Evolutionary conservation across 441 rosid species (phyloP), one percentile per base, ranked within the genome.

Genomic region (California macrophylla): DNA sequence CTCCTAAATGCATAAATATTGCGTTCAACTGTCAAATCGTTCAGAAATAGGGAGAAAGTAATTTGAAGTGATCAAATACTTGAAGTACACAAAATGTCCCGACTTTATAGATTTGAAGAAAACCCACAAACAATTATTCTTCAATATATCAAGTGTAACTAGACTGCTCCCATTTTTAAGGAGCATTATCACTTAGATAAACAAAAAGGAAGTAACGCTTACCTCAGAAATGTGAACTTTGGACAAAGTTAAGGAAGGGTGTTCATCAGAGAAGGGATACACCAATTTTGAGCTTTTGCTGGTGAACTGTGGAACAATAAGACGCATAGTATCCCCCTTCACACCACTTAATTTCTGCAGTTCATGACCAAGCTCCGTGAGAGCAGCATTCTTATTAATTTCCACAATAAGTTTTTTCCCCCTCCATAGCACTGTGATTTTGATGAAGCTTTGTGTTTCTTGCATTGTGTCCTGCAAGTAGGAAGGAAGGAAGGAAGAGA

Each of bases 311-410:
- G 99, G 96, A 69, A 89, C 86, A 70, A 94, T 84, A 21, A 94
- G 77, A 64, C 86, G 83, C 83, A 94, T 74, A 0, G 98, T 92
- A 77, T 89, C 96, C 0, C 87, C 78, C 77, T 84, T 90, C 47
- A 90, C 91, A 73, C 78, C 77, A 0, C 97, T 85, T 81, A 92
- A 75, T 60, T 83, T 89, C 74, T 75, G 88, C 72, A 93, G 81
- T 71, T 87, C 90, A 71, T 79, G 79, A 29, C 97, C 96, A 20
- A 93, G 81, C 67, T 82, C 92, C 75, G 85, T 86, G 65, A 93
- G 77, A 72, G 79, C 75, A n/a, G 92, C 82, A 42, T 47, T 74
- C 12, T 82, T 75, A 75, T 81, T 75, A 77, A 89, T 85, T 75
- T 82, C 82, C 18, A 89, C 70, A 18, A 70, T 66, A 75, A 86